Evolutionary conservation across 306 rosid genomes (phyloP).

Genomic region (Pterocarpus macrocarpus): DNA sequence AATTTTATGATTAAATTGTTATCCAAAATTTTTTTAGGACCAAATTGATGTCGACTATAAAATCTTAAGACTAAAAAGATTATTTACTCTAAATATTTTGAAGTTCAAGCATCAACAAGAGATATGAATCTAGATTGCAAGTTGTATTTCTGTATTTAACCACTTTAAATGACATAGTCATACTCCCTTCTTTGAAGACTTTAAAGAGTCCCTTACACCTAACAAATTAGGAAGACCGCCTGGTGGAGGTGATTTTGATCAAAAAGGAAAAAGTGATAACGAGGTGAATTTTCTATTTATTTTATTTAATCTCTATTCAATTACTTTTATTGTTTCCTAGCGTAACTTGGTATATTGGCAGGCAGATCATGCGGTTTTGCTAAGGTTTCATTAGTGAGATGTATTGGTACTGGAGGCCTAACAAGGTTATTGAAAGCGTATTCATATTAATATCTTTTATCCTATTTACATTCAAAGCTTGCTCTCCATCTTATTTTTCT

Average conservation of each 20-base stretch:
- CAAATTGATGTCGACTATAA: too few species aligned
- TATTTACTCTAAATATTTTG: too few species aligned
- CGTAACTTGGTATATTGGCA: slow-evolving; percentile 49
- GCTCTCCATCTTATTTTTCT: slow-evolving; percentile 43
- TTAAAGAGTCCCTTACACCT: slow-evolving; percentile 84
- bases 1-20: too few species aligned
- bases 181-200: slow-evolving; percentile 58
- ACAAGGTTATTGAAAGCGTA: slow-evolving; percentile 69
- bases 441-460: slow-evolving; percentile 1
- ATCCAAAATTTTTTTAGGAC: too few species aligned
- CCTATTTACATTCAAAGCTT: slow-evolving; percentile 6
- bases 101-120: too few species aligned
- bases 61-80: too few species aligned
- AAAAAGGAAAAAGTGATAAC: slow-evolving; percentile 87
- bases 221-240: slow-evolving; percentile 92
- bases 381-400: slow-evolving; percentile 91
- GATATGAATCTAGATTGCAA: too few species aligned
- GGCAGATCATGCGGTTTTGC: slow-evolving; percentile 90
- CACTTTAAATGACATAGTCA: not conserved
- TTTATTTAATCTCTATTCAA: slow-evolving; percentile 15
- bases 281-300: slow-evolving; percentile 66
- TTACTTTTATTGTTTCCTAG: slow-evolving; percentile 36
- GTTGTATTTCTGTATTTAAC: too few species aligned
- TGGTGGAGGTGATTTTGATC: slow-evolving; percentile 95
- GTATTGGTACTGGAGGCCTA: slow-evolving; percentile 84